Conservation (phyloP, 179 eudicot species). For the Beta corolliflora region DNA sequence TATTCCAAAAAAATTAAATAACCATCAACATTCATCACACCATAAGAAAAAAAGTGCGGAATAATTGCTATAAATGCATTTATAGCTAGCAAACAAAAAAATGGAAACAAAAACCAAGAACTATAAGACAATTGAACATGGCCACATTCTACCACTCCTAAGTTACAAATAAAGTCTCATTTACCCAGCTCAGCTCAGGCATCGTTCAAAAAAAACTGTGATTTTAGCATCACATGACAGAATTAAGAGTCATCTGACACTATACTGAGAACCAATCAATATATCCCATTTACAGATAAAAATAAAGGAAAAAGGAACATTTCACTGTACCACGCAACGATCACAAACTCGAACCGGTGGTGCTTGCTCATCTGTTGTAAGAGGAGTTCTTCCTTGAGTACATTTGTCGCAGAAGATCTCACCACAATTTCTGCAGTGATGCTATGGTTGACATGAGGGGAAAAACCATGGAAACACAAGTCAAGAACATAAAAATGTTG, state of each 20-base stretch:
- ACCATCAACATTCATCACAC: not conserved
- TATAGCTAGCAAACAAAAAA: not conserved
- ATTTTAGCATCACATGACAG: not conserved
- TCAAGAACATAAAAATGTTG: constrained; percentile 7
- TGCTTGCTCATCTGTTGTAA: constrained; percentile 72
- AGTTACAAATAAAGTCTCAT: not conserved
- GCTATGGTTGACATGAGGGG: constrained; percentile 48
- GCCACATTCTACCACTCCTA: not conserved
- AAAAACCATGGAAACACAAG: constrained; percentile 5
- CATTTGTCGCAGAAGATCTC: constrained; percentile 97
- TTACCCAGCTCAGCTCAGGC: not conserved
- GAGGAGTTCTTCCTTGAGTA: constrained; percentile 94
- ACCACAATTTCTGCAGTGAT: constrained; percentile 98
- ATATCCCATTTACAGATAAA: constrained; percentile 5
- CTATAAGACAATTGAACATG: too few species aligned
- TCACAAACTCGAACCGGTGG: constrained; percentile 94
- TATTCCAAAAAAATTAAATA: not conserved
- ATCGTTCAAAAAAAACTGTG: not conserved
- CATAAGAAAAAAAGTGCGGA: not conserved
- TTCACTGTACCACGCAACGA: constrained; percentile 72
- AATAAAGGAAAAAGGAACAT: not conserved
- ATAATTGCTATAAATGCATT: not conserved
- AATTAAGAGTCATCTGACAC: not conserved
- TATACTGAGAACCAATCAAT: not conserved
- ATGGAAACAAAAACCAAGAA: too few species aligned